A percentile compares a stretch with the other conserved stretches of the same genome.
Evolutionary conservation across 2,329 filamentous ascomycete species (phyloP).

Genomic region (Penicillium sp.): DNA sequence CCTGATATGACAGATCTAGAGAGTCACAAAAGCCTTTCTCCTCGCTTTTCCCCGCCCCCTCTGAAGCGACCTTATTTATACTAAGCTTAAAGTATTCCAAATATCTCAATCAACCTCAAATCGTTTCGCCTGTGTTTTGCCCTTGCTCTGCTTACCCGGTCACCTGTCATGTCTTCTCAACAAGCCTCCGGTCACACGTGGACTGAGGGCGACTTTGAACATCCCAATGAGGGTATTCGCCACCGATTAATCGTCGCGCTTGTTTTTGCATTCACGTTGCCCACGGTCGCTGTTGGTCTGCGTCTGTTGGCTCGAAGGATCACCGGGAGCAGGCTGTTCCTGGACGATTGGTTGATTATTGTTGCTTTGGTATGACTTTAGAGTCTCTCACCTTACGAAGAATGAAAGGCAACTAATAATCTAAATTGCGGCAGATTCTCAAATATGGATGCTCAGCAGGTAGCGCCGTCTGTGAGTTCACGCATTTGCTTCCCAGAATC

Average conservation of each 20-base stretch:
- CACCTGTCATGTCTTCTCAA: conserved; percentile 21
- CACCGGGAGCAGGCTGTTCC: conserved; percentile 26
- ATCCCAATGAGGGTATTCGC: conserved; percentile 27
- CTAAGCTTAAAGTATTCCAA: conserved; percentile 17
- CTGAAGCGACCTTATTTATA: conserved; percentile 9
- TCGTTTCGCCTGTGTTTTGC: conserved; percentile 10
- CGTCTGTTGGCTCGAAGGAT: conserved; percentile 29
- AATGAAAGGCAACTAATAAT: not conserved
- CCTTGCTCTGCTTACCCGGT: conserved; percentile 4
- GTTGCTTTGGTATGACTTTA: conserved; percentile 27
- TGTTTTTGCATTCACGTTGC: conserved; percentile 28
- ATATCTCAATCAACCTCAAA: conserved; percentile 16
- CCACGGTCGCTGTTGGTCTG: conserved; percentile 28
- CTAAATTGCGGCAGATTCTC: conserved; percentile 19
- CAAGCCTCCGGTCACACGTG: conserved; percentile 15
- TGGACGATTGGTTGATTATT: conserved; percentile 35
- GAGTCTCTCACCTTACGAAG: not conserved
- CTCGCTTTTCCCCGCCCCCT: conserved; percentile 5
- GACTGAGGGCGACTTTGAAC: conserved; percentile 26
- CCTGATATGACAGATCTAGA: conserved; percentile 18
- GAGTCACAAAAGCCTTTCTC: not conserved
- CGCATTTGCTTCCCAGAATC: not conserved
- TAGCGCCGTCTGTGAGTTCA: conserved; percentile 26
- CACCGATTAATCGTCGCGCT: conserved; percentile 26
- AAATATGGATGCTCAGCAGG: conserved; percentile 35